Percentiles rank a stretch among this genome's conserved stretches.
These are phyloP conservation scores for Scopulariopsis brevicaulis DNA, from an alignment of 2,329 filamentous ascomycete genomes.

Conservation along the genomic window DNA sequence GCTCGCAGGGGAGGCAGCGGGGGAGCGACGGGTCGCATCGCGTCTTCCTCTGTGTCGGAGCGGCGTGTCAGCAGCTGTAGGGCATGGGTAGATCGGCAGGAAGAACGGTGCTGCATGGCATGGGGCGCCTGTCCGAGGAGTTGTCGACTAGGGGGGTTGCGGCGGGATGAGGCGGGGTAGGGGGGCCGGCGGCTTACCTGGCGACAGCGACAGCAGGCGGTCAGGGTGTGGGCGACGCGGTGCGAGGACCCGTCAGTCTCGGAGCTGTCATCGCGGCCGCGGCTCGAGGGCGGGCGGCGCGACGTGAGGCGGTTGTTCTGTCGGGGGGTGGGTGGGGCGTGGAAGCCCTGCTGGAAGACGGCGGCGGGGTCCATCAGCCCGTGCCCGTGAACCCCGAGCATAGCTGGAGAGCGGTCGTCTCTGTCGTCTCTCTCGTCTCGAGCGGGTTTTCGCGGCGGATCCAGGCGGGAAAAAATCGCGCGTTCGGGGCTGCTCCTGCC, in stretches of 20 bases:
- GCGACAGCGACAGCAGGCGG: constrained; percentile 69
- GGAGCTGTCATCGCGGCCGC: constrained; percentile 26
- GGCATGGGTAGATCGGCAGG: not conserved
- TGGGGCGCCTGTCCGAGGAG: not conserved
- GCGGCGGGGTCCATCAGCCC: constrained; percentile 45
- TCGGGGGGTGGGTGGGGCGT: constrained; percentile 11
- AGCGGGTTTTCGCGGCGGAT: not conserved
- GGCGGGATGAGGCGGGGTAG: not conserved
- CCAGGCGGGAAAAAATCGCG: not conserved
- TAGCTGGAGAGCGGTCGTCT: constrained; percentile 1
- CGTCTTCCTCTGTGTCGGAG: constrained; percentile 65
- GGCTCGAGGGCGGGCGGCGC: constrained; percentile 10
- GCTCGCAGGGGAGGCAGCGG: constrained; percentile 83
- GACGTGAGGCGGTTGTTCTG: constrained; percentile 9
- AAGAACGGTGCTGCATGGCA: not conserved
- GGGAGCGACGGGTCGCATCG: constrained; percentile 89
- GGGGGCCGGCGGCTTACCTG: constrained; percentile 40
- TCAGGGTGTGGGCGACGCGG: constrained; percentile 67
- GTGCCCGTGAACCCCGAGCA: constrained; percentile 7
- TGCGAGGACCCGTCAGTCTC: constrained; percentile 41
- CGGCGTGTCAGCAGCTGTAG: not conserved
- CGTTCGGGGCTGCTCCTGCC: not conserved
- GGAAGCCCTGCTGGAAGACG: constrained; percentile 47
- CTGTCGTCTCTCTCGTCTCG: not conserved
- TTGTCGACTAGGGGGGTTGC: not conserved